Percentiles rank a stretch among this genome's conserved stretches.
phyloP scores from a whole-genome alignment of 345 rosid genomes.

The Bruguiera parviflora region DNA sequence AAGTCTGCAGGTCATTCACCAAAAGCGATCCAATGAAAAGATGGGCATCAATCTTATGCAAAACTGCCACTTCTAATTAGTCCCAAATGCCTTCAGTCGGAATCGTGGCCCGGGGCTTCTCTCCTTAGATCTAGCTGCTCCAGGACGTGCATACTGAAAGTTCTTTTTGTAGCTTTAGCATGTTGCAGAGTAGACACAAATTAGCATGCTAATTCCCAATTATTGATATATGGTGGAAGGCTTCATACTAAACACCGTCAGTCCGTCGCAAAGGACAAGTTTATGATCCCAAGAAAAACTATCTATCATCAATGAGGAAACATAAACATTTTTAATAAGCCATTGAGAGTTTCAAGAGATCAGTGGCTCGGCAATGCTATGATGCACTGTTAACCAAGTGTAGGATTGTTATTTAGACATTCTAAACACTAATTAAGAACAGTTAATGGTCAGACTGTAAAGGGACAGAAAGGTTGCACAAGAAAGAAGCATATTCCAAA shows the following conservation, averaged over 20 bases:
- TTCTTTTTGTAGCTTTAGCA: background rate
- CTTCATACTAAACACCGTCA: background rate
- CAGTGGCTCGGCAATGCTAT: background rate
- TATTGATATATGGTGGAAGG: background rate
- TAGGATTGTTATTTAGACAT: constrained; percentile 10
- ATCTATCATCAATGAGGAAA: background rate
- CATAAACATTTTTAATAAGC: constrained; percentile 1
- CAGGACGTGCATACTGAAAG: background rate
- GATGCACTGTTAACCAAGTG: constrained; percentile 1
- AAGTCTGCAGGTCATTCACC: too few relatives aligned
- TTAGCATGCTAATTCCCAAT: background rate
- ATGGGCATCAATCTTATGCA: too few relatives aligned
- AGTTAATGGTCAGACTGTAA: constrained; percentile 24
- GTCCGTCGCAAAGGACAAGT: background rate
- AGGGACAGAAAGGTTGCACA: constrained; percentile 8
- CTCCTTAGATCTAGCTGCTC: too few relatives aligned
- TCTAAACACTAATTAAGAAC: constrained; percentile 15
- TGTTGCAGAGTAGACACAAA: background rate
- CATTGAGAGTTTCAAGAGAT: constrained; percentile 9
- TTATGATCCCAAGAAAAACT: background rate
- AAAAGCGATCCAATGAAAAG: too few relatives aligned
- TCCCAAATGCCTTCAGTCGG: too few relatives aligned
- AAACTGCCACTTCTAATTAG: too few relatives aligned
- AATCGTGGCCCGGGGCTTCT: too few relatives aligned
- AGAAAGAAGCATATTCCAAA: constrained; percentile 34